Evolutionary conservation across 176 grass and related monocot genomes (phyloP), one percentile per base, ranked within the genome.

Genomic region (Oryza longistaminata): DNA sequence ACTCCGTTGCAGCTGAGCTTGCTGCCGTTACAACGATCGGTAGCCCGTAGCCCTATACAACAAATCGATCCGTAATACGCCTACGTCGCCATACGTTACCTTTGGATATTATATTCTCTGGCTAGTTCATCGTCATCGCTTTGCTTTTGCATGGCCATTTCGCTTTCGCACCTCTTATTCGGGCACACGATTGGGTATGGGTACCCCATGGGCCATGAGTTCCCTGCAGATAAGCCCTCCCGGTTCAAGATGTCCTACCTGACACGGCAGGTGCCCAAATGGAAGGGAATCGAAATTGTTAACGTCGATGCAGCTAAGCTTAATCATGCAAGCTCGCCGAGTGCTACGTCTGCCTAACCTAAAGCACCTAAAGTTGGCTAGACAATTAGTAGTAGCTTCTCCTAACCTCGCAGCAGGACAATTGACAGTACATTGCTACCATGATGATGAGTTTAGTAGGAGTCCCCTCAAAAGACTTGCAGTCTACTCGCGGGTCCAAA

Each of bases 41-140:
- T 49, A 50, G 81, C 27, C 27, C 68, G 58, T 70, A 73, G 55
- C 88, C 88, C 83, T 82, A 55, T 82, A 82, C 73, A 86, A 11
- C 76, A 21, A 75, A 81, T 58, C 73, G 10, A 25, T 11, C 77
- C 66, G 33, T 55, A 22, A 61, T 64, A 83, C 58, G 66, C 78
- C 73, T 90, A 46, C 72, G 24, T 46, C 34, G 6, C 45, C 52
- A 62, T 50, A 76, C 65, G 65, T 81, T 50, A 76, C 65, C 14
- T 80, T 50, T 35, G 7, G 64, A 68, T 80, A 49, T 11, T 14
- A 48, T 50, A 68, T 68, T 80, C 26, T 46, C 14, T 11, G 2
- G 7, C 37, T 11, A 5, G 3, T 21, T 27, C 58, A 31, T 45
- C 12, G 26, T 34, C 68, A n/a, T 22, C 39, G 0, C 31, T 33